Base-by-base conservation (phyloP, 441 rosid species). In the Pelargonium fulgidum region DNA sequence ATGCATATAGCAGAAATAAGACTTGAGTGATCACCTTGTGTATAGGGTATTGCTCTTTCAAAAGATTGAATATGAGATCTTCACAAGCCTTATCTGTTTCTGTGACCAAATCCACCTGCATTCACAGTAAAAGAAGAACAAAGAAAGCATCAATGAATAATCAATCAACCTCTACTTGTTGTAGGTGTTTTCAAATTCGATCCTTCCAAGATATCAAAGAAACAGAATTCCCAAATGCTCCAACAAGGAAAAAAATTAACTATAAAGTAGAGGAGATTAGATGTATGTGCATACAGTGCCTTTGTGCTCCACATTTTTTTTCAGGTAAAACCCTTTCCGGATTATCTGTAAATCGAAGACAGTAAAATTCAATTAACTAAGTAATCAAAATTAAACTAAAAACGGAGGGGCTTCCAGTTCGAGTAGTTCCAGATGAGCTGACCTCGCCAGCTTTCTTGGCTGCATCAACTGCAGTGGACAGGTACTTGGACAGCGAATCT, bases 31-130 rank as follows among this genome's bases (percentile, higher is more conserved):
- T 50, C n/a, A 93, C 99, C 92, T 90, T 85, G 77, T 94, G 97
- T 29, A 65, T 48, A 5, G 99, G 97, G 61, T 78, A 85, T 1
- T 70, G 85, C 72, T 83, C 70, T 77, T 84, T 85, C 75, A 94
- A 87, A 76, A 81, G 86, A 76, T 87, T 89, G 83, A 94, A 91
- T 66, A 94, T 84, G 58, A 90, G 91, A 64, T 90, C 94, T 79
- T 94, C 99, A 77, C 99, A 94, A 56, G 94, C 84, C 82, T 94
- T 94, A 70, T 91, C 99, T 75, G 97, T 94, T 81, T 90, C 97
- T 0, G 99, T 94, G 50, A 94, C 97, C 79, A 94, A 81, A 85
- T 92, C 98, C 68, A 92, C 99, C 97, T 94, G 83, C 62, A 80
- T 33, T 19, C 20, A 69, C n/a, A 59, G 6, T 4, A 69, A 42